phyloP scores from a whole-genome alignment of 148 eudicot genomes.

The Amaranthus hypochondriacus region DNA sequence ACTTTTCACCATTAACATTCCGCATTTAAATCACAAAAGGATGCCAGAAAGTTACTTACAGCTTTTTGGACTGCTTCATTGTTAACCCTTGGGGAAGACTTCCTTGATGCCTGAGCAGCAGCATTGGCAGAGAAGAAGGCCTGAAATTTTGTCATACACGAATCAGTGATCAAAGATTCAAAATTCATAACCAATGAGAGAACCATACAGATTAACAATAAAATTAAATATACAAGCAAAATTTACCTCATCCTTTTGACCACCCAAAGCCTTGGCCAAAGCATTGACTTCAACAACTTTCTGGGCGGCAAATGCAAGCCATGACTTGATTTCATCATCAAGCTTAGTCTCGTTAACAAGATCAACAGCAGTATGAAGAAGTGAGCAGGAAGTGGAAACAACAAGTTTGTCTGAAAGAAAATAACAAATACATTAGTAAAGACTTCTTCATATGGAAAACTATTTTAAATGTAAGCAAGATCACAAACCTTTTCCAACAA shows the following conservation, averaged over 20 bases:
- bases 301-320: conserved; percentile 98
- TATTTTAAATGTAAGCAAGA: background rate
- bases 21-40: background rate
- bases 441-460: background rate
- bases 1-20: background rate
- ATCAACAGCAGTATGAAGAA: conserved; percentile 95
- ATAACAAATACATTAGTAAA: conserved; percentile 6
- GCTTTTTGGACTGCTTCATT: conserved; percentile 90
- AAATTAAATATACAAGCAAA: background rate
- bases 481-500: conserved; percentile 70
- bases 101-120: conserved; percentile 83
- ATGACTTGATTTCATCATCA: conserved; percentile 81
- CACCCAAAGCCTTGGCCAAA: conserved; percentile 85
- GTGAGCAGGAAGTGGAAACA: conserved; percentile 95
- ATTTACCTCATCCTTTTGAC: conserved; percentile 80
- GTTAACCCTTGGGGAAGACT: conserved; percentile 82
- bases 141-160: conserved; percentile 31
- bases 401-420: conserved; percentile 77
- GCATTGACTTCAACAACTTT: conserved; percentile 86
- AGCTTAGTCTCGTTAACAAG: conserved; percentile 84
- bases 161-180: background rate
- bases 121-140: conserved; percentile 87
- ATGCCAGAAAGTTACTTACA: conserved; percentile 45
- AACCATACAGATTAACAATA: background rate
- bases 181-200: too few species aligned